These are phyloP conservation scores for Chrysanthemum seticuspe DNA, from an alignment of 129 eudicot genomes.

Conservation along the genomic window DNA sequence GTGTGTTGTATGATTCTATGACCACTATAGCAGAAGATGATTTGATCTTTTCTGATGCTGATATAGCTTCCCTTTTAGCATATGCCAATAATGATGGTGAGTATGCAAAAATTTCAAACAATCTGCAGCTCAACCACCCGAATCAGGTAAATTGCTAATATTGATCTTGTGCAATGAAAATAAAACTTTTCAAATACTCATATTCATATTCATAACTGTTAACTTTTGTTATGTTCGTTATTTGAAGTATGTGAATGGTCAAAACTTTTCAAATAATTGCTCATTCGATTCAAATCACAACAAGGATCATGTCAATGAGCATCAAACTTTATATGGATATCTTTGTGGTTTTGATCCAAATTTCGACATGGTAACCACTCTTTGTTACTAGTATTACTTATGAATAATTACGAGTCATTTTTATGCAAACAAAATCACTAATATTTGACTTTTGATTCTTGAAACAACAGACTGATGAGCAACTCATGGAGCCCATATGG, in stretches of 20 bases:
- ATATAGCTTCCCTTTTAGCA: slow-evolving; percentile 15
- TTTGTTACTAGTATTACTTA: not conserved
- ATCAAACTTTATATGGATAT: slow-evolving; percentile 16
- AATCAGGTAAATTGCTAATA: slow-evolving; percentile 7
- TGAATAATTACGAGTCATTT: not conserved
- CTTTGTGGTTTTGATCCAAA: slow-evolving; percentile 8
- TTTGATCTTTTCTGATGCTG: slow-evolving; percentile 10
- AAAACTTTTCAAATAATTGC: not conserved
- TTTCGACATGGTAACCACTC: slow-evolving; percentile 9
- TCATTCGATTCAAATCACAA: slow-evolving; percentile 15
- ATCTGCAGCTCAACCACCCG: not conserved
- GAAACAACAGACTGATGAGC: slow-evolving; percentile 7
- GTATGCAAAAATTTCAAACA: not conserved
- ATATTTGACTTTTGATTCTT: not conserved
- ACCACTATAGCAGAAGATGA: slow-evolving; percentile 16
- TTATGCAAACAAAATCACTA: not conserved
- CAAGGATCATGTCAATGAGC: not conserved
- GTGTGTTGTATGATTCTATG: slow-evolving; percentile 1
- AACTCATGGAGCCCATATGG: slow-evolving; percentile 20
- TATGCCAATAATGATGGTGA: slow-evolving; percentile 8
- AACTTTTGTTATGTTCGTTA: not conserved
- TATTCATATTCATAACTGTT: not conserved
- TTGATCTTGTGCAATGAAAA: not conserved
- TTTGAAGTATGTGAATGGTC: slow-evolving; percentile 11
- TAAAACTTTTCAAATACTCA: not conserved